phyloP scores from a whole-genome alignment of 768 basidiomycete species.

The Mycena floridula region DNA sequence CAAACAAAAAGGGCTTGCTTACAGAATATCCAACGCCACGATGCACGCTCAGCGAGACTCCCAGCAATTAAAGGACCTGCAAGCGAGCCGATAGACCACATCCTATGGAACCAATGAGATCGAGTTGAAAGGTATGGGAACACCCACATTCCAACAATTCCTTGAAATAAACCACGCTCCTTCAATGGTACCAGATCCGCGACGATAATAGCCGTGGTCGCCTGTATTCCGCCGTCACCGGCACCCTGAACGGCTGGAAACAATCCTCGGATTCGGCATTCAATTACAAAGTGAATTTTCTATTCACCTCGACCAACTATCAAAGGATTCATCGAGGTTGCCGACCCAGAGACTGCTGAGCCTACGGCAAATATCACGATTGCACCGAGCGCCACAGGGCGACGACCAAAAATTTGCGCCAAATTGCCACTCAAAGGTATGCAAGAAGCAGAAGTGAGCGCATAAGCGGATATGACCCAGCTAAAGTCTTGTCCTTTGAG shows the following conservation, averaged over 20 bases:
- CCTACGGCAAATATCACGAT: conserved; percentile 34
- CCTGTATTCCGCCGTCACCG: background rate
- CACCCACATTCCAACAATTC: background rate
- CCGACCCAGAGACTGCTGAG: conserved; percentile 33
- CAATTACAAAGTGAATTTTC: background rate
- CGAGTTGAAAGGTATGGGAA: too few relatives aligned
- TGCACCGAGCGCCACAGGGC: conserved; percentile 18
- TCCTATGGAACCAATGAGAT: too few relatives aligned
- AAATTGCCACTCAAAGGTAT: conserved; percentile 28
- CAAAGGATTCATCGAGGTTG: conserved; percentile 25
- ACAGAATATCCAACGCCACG: conserved; percentile 24
- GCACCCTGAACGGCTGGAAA: background rate
- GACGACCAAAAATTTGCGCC: conserved; percentile 6
- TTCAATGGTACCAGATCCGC: background rate
- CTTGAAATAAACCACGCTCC: background rate
- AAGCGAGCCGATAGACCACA: too few relatives aligned
- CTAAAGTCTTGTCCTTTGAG: conserved; percentile 22
- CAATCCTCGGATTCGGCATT: background rate
- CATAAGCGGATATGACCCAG: conserved; percentile 34
- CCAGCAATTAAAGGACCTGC: conserved; percentile 19
- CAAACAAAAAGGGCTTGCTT: background rate
- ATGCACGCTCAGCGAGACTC: conserved; percentile 9
- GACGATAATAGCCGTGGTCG: background rate
- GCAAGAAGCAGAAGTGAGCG: conserved; percentile 13
- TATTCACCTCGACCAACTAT: background rate